Conservation (phyloP, 108 stramenopile genomes). For the Bacterosira constricta region DNA sequence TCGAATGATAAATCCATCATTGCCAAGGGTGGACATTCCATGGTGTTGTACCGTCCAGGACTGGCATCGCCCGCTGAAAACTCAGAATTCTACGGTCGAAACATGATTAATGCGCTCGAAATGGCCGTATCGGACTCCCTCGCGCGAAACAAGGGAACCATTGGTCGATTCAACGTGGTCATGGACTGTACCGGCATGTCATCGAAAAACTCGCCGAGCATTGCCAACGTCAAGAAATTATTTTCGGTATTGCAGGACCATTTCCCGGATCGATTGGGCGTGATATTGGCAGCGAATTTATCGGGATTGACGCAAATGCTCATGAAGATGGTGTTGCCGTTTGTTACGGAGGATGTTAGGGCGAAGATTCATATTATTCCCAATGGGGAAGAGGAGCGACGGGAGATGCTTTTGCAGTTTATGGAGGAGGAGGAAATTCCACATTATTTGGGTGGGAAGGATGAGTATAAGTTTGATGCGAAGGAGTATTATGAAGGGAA, state of each 20-base stretch:
- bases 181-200: constrained; percentile 58
- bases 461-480: constrained; percentile 58
- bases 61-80: constrained; percentile 23
- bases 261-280: constrained; percentile 73
- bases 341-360: constrained; percentile 72
- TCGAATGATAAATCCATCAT: constrained; percentile 3
- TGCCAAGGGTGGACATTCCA: constrained; percentile 44
- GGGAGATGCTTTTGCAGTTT: constrained; percentile 54
- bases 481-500: constrained; percentile 53
- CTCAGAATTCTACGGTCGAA: constrained; percentile 46
- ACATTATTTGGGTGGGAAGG: constrained; percentile 62
- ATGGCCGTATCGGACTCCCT: constrained; percentile 60
- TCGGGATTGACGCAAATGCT: constrained; percentile 58
- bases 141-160: constrained; percentile 46
- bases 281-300: constrained; percentile 62
- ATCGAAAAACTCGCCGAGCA: constrained; percentile 43
- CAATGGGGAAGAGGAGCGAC: constrained; percentile 28
- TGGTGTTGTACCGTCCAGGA: constrained; percentile 72
- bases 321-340: constrained; percentile 61
- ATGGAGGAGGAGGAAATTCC: constrained; percentile 67
- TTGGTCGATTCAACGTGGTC: constrained; percentile 76
- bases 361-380: constrained; percentile 76
- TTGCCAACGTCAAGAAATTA: constrained; percentile 50
- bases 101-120: constrained; percentile 60
- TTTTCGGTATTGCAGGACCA: constrained; percentile 79